Conservation (phyloP, 2,329 filamentous ascomycete genomes). For the Aspergillus quadricinctus region DNA sequence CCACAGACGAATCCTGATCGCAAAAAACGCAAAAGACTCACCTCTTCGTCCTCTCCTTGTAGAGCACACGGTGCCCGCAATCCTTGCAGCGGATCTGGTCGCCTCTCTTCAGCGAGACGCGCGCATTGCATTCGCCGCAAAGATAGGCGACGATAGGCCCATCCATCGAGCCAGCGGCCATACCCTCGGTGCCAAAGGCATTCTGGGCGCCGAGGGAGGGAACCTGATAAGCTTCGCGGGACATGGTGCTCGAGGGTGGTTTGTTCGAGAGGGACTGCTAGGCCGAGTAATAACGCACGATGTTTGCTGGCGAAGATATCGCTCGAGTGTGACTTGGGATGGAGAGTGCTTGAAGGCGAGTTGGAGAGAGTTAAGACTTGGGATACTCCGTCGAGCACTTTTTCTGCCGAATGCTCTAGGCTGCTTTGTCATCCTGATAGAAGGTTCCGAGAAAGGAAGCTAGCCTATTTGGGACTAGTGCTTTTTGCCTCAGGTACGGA, state of each 20-base stretch:
- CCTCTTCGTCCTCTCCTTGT: conserved; percentile 98
- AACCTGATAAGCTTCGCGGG: conserved; percentile 74
- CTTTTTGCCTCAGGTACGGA: not conserved
- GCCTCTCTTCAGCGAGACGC: conserved; percentile 69
- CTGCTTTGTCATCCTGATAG: not conserved
- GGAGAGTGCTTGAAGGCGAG: not conserved
- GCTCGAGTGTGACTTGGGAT: not conserved
- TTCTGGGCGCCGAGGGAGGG: conserved; percentile 51
- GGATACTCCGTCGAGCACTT: not conserved
- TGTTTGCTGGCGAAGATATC: not conserved
- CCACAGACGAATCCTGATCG: not conserved
- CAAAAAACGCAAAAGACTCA: conserved; percentile 44
- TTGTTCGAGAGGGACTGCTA: not conserved
- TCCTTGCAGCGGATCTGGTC: conserved; percentile 84
- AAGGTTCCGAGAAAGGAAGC: not conserved
- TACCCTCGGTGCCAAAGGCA: conserved; percentile 38
- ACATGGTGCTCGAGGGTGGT: conserved; percentile 43
- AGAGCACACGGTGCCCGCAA: conserved; percentile 91
- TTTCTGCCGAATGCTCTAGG: not conserved
- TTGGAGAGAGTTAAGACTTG: not conserved
- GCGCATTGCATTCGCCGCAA: conserved; percentile 80
- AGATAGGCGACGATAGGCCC: conserved; percentile 63
- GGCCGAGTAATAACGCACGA: too few species aligned
- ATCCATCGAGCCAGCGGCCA: conserved; percentile 42
- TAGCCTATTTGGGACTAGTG: not conserved